Conservation (phyloP, 2,329 filamentous ascomycete genomes). For the Neonectria coccinea region DNA sequence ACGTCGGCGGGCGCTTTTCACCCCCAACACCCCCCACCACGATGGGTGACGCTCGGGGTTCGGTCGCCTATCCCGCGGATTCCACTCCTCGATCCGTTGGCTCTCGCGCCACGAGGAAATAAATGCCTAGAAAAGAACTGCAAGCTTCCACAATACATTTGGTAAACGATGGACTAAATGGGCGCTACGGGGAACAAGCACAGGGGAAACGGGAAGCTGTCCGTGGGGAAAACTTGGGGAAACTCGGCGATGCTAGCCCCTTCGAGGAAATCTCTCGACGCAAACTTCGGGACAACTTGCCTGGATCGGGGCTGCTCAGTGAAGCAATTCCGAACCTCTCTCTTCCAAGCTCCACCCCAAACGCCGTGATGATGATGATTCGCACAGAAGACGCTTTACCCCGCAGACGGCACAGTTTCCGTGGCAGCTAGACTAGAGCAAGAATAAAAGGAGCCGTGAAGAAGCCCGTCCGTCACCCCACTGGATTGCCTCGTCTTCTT, state of each 20-base stretch:
- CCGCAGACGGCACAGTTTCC: conserved; percentile 8
- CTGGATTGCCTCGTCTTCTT: not conserved
- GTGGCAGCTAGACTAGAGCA: not conserved
- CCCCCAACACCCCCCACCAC: not conserved
- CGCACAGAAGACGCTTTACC: conserved; percentile 10
- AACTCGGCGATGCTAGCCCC: conserved; percentile 21
- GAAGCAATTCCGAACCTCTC: conserved; percentile 7
- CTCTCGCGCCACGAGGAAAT: too few species aligned
- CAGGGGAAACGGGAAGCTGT: too few species aligned
- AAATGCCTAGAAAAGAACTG: not conserved
- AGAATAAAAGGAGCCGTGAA: conserved; percentile 17
- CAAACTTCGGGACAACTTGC: not conserved
- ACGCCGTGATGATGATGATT: not conserved
- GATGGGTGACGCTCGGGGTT: not conserved
- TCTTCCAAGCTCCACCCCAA: not conserved
- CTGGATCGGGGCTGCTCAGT: not conserved
- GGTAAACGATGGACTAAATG: not conserved
- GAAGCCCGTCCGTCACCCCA: conserved; percentile 5
- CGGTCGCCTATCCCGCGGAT: not conserved
- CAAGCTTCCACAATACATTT: not conserved
- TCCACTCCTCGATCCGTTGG: not conserved
- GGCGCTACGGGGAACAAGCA: not conserved
- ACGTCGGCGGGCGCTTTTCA: not conserved
- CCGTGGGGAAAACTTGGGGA: not conserved
- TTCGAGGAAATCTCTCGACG: conserved; percentile 8